Base-by-base conservation (phyloP, 768 basidiomycete species). In the Roridomyces roridus region DNA sequence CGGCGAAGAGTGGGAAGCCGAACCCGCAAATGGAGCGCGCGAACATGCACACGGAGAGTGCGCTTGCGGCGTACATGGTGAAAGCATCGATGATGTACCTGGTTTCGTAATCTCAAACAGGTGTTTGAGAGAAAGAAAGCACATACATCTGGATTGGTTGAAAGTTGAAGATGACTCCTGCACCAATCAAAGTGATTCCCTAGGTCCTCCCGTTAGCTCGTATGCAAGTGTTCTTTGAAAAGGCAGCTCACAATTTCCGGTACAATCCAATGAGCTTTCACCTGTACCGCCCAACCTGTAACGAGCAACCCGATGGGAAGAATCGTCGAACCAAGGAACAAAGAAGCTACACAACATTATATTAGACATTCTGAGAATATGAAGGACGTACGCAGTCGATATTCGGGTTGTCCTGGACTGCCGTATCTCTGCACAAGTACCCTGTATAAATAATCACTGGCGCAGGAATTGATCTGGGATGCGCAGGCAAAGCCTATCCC, bases 1-100 rank as follows among this genome's bases (percentile, higher is more conserved):
- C 85, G 5, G 85, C 88, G 62, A 91, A 92, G n/a, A 92, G 71
- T 2, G 90, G 91, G 67, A 93, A 91, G 2, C 80, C 84, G 47
- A 89, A 91, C 0, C 90, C 91, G 0, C 83, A 81, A 0, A 89
- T n/a, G n/a, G 51, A 0, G 85, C 84, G 26, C 90, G 83, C n/a
- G 90, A 66, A 66, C 71, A 86, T 0, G 85, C 72, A 18, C 0
- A 87, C 87, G 0, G 88, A 88, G 11, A 92, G 71, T 1, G 88
- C 89, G 82, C 39, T 29, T 41, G 39, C 51, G 21, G 34, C 21
- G 29, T 50, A 21, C 18, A 9, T 23, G 5, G 24, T 41, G 26
- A 67, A 37, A 36, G 5, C 9, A 21, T 15, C 40, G n/a, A 12
- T 17, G 28, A 12, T 17, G 47, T 28, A 4, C 6, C 29, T 6